Conservation (phyloP, 805 yeast genomes). For the Cyberlindnera meyerae region DNA sequence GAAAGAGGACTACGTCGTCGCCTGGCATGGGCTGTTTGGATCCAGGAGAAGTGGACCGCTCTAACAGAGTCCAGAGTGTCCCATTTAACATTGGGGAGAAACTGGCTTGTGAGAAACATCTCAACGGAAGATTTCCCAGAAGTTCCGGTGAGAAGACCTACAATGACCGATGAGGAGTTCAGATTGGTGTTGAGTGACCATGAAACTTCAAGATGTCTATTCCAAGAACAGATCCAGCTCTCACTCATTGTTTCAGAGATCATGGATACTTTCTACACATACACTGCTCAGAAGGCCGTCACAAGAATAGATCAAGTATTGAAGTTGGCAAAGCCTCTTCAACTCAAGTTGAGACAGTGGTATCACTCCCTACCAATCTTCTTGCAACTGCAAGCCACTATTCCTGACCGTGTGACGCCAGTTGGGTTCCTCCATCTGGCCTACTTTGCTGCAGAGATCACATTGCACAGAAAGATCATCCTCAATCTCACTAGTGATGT, state of each 20-base stretch:
- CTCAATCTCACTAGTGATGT: conserved; percentile 42
- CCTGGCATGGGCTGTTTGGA: conserved; percentile 92
- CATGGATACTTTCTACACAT: conserved; percentile 64
- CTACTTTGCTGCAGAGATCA: conserved; percentile 85
- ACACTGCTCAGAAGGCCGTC: conserved; percentile 54
- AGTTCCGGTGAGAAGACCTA: conserved; percentile 34
- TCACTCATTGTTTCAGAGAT: conserved; percentile 69
- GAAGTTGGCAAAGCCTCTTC: conserved; percentile 76
- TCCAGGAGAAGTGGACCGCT: conserved; percentile 89
- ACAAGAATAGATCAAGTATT: conserved; percentile 63
- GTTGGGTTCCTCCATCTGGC: conserved; percentile 79
- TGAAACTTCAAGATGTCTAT: conserved; percentile 63
- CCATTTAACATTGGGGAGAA: conserved; percentile 61
- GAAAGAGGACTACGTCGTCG: conserved; percentile 84
- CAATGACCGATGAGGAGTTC: conserved; percentile 20
- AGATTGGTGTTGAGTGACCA: conserved; percentile 42
- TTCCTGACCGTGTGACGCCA: conserved; percentile 60
- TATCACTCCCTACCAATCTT: conserved; percentile 65
- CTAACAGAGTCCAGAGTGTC: conserved; percentile 81
- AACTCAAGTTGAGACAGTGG: conserved; percentile 67
- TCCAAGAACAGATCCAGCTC: conserved; percentile 61
- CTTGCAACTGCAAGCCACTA: conserved; percentile 55
- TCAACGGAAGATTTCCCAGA: conserved; percentile 75
- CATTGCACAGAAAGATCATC: conserved; percentile 74
- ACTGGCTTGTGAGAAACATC: conserved; percentile 75